Conservation (phyloP, 805 yeast genomes). For the Zygosaccharomyces bisporus region DNA sequence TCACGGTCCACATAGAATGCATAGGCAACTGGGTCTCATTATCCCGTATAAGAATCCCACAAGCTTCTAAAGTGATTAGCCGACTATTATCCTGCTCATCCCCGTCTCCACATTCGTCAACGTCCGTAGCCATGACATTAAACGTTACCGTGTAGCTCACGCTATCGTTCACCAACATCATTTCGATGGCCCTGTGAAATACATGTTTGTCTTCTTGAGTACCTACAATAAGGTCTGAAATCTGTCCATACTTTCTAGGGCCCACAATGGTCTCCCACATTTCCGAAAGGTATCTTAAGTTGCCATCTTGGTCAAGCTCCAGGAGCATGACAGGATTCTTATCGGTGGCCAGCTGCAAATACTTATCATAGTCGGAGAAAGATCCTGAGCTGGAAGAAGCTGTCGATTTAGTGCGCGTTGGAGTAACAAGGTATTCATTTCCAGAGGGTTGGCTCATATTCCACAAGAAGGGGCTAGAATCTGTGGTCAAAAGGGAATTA, state of each 20-base stretch:
- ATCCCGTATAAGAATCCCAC: constrained; percentile 80
- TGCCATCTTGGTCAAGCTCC: constrained; percentile 79
- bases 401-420: constrained; percentile 11
- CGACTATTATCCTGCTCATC: constrained; percentile 42
- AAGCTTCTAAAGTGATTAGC: constrained; percentile 80
- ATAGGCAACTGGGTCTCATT: constrained; percentile 53
- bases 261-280: constrained; percentile 72
- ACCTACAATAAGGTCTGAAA: constrained; percentile 64
- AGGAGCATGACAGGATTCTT: constrained; percentile 72
- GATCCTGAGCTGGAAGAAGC: constrained; percentile 18
- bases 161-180: constrained; percentile 69
- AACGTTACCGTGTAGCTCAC: constrained; percentile 71
- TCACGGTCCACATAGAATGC: constrained; percentile 91
- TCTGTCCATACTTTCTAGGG: constrained; percentile 37
- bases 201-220: constrained; percentile 59
- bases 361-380: constrained; percentile 41
- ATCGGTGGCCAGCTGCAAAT: constrained; percentile 59
- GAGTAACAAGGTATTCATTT: constrained; percentile 9
- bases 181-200: constrained; percentile 63
- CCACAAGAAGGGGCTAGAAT: neutral
- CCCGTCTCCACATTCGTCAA: constrained; percentile 10
- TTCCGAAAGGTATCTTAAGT: constrained; percentile 66
- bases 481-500: neutral
- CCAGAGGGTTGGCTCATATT: constrained; percentile 5
- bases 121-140: constrained; percentile 33